Evolutionary conservation across 371 early-diverging fungal genomes (phyloP), one percentile per base, ranked within the genome.

Genomic region (Dichotomocladium elegans): DNA sequence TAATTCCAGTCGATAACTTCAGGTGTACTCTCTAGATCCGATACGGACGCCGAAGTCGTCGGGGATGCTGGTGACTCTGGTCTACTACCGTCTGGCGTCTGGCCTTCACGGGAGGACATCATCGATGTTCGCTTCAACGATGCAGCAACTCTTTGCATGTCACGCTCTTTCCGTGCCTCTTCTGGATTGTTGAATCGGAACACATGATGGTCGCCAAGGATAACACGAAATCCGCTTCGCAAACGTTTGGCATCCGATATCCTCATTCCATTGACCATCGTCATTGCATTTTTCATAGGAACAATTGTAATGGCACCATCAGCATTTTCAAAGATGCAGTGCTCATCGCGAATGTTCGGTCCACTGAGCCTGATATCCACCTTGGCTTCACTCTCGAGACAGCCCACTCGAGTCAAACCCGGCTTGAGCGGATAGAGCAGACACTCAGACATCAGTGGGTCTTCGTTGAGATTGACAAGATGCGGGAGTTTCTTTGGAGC

Each of bases 371-470:
- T 73, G 51, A 93, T 93, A 30, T 90, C 87, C 10, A 79, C 77
- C 0, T 7, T 22, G n/a, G 21, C 41, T 6, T 63, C 57, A 2
- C 70, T 61, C 8, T 74, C 85, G 4, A 66, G 47, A n/a, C 71
- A 61, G 24, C 93, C 93, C 1, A 92, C 92, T 0, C 69, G 63
- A 0, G 92, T 92, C 14, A 70, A 67, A 6, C 94, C 94, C 1
- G 79, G 79, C 44, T 89, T 89, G 50, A 95, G 73, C 46, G 87
- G 87, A 62, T 93, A 93, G 41, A 95, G 84, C 8, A 95, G 70
- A 49, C 93, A 93, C 60, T 95, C 92, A 5, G 90, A 87, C 89
- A 91, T 87, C 40, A 89, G 80, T 10, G 94, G 92, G 61, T 95
- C 92, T 58, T 93, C 94, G 58, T 90, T 92, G 41, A 93, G 72